Evolutionary conservation across 2,329 filamentous ascomycete species (phyloP).

Genomic region (Aspergillus novofumigatus): DNA sequence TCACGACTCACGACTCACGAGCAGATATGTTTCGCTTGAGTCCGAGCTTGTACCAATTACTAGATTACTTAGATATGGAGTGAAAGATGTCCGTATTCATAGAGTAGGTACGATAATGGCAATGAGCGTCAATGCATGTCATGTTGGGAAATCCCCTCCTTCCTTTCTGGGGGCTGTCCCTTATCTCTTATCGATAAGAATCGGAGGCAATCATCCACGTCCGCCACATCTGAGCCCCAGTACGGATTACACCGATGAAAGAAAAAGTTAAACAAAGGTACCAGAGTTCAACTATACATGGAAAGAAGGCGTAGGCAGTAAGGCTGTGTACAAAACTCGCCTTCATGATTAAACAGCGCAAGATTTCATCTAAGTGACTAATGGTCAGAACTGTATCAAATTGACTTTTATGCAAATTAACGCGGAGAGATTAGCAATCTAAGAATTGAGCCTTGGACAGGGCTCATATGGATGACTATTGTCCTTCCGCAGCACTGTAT

Average conservation of each 20-base stretch:
- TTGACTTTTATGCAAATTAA: not conserved
- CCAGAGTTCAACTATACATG: not conserved
- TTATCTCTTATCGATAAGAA: constrained; percentile 9
- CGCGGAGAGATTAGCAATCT: not conserved
- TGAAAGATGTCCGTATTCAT: not conserved
- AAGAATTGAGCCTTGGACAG: not conserved
- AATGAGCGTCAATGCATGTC: not conserved
- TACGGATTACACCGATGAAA: not conserved
- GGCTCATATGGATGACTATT: not conserved
- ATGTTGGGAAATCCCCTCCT: not conserved
- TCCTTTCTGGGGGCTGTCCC: not conserved
- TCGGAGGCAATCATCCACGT: not conserved
- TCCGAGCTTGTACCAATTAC: not conserved
- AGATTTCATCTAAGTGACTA: not conserved
- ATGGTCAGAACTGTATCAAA: not conserved
- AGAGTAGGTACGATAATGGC: not conserved
- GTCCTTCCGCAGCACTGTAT: not conserved
- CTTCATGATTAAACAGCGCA: not conserved
- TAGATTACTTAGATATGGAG: not conserved
- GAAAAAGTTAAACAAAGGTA: not conserved
- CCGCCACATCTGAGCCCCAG: not conserved
- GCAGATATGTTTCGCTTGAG: too few relatives aligned
- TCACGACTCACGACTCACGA: not conserved
- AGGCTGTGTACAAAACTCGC: not conserved
- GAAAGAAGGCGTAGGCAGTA: not conserved